phyloP scores from a whole-genome alignment of 139 green algal species.

The Haematococcus lacustris region DNA sequence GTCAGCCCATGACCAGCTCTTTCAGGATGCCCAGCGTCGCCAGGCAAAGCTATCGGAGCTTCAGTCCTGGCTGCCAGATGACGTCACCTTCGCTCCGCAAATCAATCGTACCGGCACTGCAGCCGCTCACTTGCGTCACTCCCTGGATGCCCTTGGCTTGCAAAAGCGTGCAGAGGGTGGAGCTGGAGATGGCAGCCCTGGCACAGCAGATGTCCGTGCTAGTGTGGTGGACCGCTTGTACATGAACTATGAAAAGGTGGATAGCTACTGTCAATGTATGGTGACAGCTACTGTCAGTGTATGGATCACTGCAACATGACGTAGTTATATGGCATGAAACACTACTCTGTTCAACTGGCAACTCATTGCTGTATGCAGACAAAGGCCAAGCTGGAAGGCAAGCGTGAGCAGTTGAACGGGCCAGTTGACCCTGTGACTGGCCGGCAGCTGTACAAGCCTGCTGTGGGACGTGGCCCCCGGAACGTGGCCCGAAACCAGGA shows the following conservation, averaged over 20 bases:
- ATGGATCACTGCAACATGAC: background rate
- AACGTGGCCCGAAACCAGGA: slow-evolving; percentile 27
- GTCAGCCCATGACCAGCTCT: slow-evolving; percentile 52
- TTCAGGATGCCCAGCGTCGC: slow-evolving; percentile 52
- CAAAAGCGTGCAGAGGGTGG: too few species aligned
- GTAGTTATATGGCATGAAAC: background rate
- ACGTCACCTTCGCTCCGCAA: slow-evolving; percentile 69
- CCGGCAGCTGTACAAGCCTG: slow-evolving; percentile 57
- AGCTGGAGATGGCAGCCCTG: too few species aligned
- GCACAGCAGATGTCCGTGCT: background rate
- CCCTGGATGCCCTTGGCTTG: slow-evolving; percentile 9
- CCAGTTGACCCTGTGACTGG: slow-evolving; percentile 56
- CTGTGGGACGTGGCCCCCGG: slow-evolving; percentile 40
- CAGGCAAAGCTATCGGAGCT: slow-evolving; percentile 23
- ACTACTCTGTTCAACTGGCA: background rate
- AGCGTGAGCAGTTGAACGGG: slow-evolving; percentile 23
- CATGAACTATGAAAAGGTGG: slow-evolving; percentile 30
- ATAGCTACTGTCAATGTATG: background rate
- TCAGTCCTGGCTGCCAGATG: slow-evolving; percentile 53
- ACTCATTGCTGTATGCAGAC: slow-evolving; percentile 2
- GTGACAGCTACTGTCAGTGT: background rate
- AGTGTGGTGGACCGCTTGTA: slow-evolving; percentile 45
- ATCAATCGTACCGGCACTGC: slow-evolving; percentile 25
- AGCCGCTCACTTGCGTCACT: slow-evolving; percentile 25
- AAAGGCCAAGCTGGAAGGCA: slow-evolving; percentile 38